phyloP scores from a whole-genome alignment of 192 early-diverging fungal genomes.

The Powellomyces hirtus region DNA sequence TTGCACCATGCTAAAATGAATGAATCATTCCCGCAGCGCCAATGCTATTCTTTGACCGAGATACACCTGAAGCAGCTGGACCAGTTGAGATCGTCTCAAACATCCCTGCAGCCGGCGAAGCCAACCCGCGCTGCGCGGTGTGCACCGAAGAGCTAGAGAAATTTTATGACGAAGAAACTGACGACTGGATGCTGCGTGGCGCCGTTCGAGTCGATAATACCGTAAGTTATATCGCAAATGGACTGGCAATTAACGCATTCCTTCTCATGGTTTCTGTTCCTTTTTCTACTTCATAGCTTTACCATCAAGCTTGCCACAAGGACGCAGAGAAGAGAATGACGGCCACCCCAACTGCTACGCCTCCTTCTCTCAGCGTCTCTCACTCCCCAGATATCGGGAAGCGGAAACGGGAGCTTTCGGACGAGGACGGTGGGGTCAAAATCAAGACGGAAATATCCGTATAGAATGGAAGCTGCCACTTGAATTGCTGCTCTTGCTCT shows the following conservation, averaged over 20 bases:
- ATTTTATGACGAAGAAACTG: conserved; percentile 55
- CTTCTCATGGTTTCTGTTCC: not conserved
- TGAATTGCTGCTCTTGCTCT: too few relatives aligned
- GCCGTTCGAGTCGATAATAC: conserved; percentile 30
- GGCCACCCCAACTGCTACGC: not conserved
- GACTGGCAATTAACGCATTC: not conserved
- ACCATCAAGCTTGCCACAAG: conserved; percentile 17
- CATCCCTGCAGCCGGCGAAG: conserved; percentile 38
- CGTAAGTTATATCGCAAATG: too few relatives aligned
- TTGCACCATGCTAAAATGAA: not conserved
- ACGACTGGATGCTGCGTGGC: conserved; percentile 57
- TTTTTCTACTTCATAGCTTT: not conserved
- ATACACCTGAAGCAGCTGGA: not conserved
- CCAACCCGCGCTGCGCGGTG: conserved; percentile 38
- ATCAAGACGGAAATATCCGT: conserved; percentile 1
- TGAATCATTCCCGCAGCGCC: conserved; percentile 23
- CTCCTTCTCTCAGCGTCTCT: not conserved
- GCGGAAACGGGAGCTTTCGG: not conserved
- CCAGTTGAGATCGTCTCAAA: conserved; percentile 23
- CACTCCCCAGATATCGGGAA: not conserved
- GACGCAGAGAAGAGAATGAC: not conserved
- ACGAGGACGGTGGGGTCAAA: not conserved
- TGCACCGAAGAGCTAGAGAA: conserved; percentile 54
- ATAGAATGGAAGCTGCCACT: not conserved
- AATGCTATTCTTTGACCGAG: conserved; percentile 37